Conservation (phyloP, 108 stramenopile genomes). For the Nitzschia palea region DNA sequence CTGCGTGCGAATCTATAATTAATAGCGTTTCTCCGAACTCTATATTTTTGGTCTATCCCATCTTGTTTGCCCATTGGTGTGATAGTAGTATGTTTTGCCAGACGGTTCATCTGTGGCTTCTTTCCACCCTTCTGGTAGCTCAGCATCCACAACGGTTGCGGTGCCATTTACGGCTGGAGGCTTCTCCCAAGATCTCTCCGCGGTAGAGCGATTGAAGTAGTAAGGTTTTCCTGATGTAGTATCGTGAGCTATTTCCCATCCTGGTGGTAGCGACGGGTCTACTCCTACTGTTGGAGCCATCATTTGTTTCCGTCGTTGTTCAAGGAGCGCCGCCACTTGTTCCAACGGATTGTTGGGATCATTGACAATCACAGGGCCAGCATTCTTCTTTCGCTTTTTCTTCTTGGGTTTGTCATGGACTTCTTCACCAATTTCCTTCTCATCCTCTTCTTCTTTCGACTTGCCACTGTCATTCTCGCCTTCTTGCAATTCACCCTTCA, state of each 20-base stretch:
- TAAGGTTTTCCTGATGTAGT: conserved; percentile 65
- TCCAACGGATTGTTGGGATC: conserved; percentile 76
- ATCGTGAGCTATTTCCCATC: conserved; percentile 69
- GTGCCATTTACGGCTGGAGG: conserved; percentile 23
- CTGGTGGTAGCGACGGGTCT: conserved; percentile 35
- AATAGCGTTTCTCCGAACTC: too few species aligned
- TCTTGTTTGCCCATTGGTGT: conserved; percentile 58
- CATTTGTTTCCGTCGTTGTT: conserved; percentile 49
- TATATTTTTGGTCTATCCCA: conserved; percentile 57
- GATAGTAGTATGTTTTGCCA: conserved; percentile 71
- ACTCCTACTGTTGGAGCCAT: conserved; percentile 15
- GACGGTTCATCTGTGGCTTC: conserved; percentile 48
- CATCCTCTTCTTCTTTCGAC: conserved; percentile 1
- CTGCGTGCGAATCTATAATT: too few species aligned
- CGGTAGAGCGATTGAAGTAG: conserved; percentile 69
- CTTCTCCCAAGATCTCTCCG: conserved; percentile 56
- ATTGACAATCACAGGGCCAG: conserved; percentile 38
- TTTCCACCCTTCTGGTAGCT: conserved; percentile 74
- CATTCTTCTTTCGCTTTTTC: conserved; percentile 58
- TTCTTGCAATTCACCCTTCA: conserved; percentile 32
- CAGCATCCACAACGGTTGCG: conserved; percentile 4
- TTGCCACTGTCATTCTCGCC: background rate
- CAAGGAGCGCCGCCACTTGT: conserved; percentile 62
- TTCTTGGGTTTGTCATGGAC: conserved; percentile 20
- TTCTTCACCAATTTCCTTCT: background rate